Evolutionary conservation across 257 asterid species (phyloP), one percentile per base, ranked within the genome.

Genomic region (Gentiana macrophylla): DNA sequence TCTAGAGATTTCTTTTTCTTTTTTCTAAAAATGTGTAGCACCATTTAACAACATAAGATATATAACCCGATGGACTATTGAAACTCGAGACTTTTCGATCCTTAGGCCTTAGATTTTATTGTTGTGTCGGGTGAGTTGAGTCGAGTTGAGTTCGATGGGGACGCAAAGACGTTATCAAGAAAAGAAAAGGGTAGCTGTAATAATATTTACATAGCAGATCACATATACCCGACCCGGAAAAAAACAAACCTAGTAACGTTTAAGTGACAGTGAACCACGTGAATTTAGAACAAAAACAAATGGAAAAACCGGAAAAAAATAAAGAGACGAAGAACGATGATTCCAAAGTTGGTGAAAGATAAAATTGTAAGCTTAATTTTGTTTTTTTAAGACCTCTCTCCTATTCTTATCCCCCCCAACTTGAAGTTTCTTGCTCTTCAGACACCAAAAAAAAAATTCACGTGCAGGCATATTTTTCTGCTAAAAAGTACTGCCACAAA

Each of bases 401-500:
- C 46, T 41, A 41, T 41, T 10, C 46, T 41, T 10, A 41, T 1
- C 1, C 46, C 46, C 9, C 37, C 50, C 57, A 41, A 64, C 56
- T 72, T 76, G 84, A 79, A 72, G 70, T 32, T 5, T 12, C 73
- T 74, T 41, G 9, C 46, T 41, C 46, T 41, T 41, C 46, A 24
- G 33, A 73, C 71, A 79, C 66, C 53, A 63, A 57, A 67, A 59
- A 46, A 41, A 0, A 2, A 66, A 58, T 74, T 80, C 95, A 86
- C 89, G 85, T 86, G 89, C 72, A 76, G 67, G 44, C 82, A 53
- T 75, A 72, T 32, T 60, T 34, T 67, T 67, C 62, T 62, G 49
- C 46, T 10, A 41, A n/a, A 12, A 6, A 11, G 11, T 55, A 4
- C 57, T 55, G 35, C 55, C 63, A 55, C 49, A 32, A 47, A 35